phyloP scores from a whole-genome alignment of 148 eudicot genomes.

The Euryodendron excelsum region DNA sequence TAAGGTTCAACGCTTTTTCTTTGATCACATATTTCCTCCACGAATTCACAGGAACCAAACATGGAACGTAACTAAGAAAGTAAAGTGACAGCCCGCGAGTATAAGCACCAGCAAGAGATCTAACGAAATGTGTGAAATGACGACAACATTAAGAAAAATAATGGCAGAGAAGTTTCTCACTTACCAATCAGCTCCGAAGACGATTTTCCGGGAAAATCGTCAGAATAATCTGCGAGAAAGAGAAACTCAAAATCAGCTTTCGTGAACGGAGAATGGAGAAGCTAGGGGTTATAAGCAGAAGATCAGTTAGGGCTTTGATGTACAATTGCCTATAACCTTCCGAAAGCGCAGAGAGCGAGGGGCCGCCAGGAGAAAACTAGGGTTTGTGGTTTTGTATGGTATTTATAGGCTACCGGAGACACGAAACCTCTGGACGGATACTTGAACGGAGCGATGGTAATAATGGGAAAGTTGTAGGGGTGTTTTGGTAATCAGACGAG shows the following conservation, averaged over 20 bases:
- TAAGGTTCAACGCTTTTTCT: not conserved
- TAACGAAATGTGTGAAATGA: not conserved
- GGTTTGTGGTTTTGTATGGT: not conserved
- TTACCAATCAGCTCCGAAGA: conserved; percentile 7
- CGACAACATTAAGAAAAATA: not conserved
- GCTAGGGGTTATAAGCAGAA: not conserved
- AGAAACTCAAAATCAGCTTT: not conserved
- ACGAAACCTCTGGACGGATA: not conserved
- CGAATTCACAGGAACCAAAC: not conserved
- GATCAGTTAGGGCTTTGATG: not conserved
- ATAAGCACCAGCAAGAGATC: not conserved
- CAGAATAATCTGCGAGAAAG: conserved; percentile 3
- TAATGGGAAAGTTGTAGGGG: too few relatives aligned
- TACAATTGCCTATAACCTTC: not conserved
- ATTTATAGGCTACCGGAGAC: not conserved
- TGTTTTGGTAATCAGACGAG: too few relatives aligned
- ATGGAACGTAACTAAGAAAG: not conserved
- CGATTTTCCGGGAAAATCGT: not conserved
- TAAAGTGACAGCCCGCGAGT: not conserved
- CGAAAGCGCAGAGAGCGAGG: not conserved
- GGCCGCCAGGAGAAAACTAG: not conserved
- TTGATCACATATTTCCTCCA: not conserved
- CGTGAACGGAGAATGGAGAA: not conserved
- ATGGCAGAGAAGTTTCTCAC: not conserved
- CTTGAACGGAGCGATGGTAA: too few relatives aligned